Evolutionary conservation across 805 yeast genomes (phyloP), one percentile per base, ranked within the genome.

Genomic region (Cyberlindnera sargentensis): DNA sequence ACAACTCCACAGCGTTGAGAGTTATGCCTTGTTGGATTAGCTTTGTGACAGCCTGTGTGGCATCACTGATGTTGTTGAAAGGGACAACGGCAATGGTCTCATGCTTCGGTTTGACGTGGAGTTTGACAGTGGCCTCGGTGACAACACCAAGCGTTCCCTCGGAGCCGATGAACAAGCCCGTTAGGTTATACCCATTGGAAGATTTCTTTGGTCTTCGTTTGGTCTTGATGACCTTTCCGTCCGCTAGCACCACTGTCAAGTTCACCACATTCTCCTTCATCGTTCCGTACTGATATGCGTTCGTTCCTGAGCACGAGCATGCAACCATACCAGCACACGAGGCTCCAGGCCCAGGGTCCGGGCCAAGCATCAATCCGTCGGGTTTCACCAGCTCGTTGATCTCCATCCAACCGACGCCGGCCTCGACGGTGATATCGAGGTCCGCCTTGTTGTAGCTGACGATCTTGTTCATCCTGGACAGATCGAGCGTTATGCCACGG

Each of bases 291-390:
- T 84, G 61, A 27, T 76, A 75, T 8, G 91, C 89, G 52, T 84
- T 81, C 5, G 91, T 81, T 5, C 95, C 95, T 1, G 90, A 82
- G 47, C 90, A 84, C 34, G 83, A 80, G 33, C 85, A 82, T 9
- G 81, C 82, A 41, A 80, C 77, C 77, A 82, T 82, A 3, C 95
- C 95, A 24, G 85, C 85, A 43, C 84, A 78, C 43, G 79, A 70
- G 2, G 91, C 93, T 37, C 88, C 87, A 15, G 91, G 89, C 35
- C 89, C 89, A 1, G 78, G 78, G 57, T 84, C 91, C 9, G 84
- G 83, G 1, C 91, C 93, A 52, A 85, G 76, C 59, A 85, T 56
- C 25, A 80, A 62, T 1, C 75, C 75, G 37, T 72, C 61, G 3
- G 70, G 71, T 9, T 55, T 61, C 39, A 80, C 59, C 42, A 62